Evolutionary conservation across 2,329 filamentous ascomycete genomes (phyloP).

Genomic region (Simplicillium sp.): DNA sequence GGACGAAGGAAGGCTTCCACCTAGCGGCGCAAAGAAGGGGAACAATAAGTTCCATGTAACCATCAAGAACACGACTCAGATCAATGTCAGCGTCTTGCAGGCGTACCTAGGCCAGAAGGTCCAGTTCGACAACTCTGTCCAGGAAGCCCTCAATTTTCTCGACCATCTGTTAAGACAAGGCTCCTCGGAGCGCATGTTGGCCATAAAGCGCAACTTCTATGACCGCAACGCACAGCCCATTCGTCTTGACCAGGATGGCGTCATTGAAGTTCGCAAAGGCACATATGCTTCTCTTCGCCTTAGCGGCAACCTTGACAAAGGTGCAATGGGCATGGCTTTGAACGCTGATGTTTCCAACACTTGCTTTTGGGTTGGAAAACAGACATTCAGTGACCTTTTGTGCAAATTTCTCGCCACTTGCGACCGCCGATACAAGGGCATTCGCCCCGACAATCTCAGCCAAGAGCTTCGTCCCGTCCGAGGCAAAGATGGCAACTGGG

Average conservation of each 20-base stretch:
- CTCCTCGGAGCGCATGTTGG: conserved; percentile 57
- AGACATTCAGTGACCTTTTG: conserved; percentile 26
- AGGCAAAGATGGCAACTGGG: conserved; percentile 13
- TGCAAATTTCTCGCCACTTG: conserved; percentile 22
- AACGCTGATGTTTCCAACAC: conserved; percentile 91
- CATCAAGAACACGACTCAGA: conserved; percentile 54
- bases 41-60: conserved; percentile 48
- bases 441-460: conserved; percentile 15
- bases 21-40: conserved; percentile 15
- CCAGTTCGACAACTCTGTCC: conserved; percentile 54
- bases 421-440: conserved; percentile 17
- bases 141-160: conserved; percentile 81
- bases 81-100: conserved; percentile 58
- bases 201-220: conserved; percentile 82
- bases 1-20: conserved; percentile 51
- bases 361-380: conserved; percentile 62
- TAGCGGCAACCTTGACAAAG: conserved; percentile 41
- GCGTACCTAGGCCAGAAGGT: conserved; percentile 54
- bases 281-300: conserved; percentile 80
- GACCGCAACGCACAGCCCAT: conserved; percentile 35
- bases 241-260: conserved; percentile 43
- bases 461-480: conserved; percentile 25
- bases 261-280: conserved; percentile 76
- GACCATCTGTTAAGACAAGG: conserved; percentile 79
- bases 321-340: conserved; percentile 58